Percentiles rank a stretch among this genome's conserved stretches.
Conservation (phyloP, 2,329 filamentous ascomycete genomes). For the Atkinsonella texensis region DNA sequence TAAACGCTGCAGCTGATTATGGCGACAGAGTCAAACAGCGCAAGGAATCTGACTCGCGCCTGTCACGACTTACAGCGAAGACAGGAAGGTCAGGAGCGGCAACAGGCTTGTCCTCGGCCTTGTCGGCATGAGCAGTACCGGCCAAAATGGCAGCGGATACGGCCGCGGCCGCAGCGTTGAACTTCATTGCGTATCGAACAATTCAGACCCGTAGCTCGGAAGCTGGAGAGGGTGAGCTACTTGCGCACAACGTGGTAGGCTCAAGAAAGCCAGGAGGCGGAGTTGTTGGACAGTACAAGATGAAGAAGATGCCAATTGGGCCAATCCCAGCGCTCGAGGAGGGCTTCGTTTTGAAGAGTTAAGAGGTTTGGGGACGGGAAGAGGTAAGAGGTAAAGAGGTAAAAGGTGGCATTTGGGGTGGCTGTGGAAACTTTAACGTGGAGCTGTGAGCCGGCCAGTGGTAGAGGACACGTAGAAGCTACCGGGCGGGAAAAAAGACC, state of each 20-base stretch:
- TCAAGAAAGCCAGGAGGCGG: constrained; percentile 6
- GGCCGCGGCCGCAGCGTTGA: constrained; percentile 66
- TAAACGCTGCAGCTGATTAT: background rate
- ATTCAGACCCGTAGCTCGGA: background rate
- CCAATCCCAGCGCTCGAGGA: constrained; percentile 18
- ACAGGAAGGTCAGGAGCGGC: constrained; percentile 59
- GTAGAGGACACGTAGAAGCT: constrained; percentile 12
- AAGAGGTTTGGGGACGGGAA: constrained; percentile 12
- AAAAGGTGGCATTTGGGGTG: constrained; percentile 11
- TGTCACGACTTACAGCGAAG: constrained; percentile 62
- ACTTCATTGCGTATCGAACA: constrained; percentile 54
- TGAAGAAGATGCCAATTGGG: constrained; percentile 7
- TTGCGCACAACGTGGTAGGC: constrained; percentile 14
- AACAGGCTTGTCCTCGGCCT: constrained; percentile 49
- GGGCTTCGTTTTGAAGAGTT: constrained; percentile 14
- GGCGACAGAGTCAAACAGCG: background rate
- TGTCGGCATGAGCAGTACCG: constrained; percentile 57
- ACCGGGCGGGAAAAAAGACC: background rate
- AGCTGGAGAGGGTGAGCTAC: constrained; percentile 33
- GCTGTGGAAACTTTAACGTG: constrained; percentile 5
- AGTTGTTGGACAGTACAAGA: constrained; percentile 1
- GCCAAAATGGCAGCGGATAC: constrained; percentile 63
- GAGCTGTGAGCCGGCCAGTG: constrained; percentile 4
- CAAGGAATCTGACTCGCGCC: no score
- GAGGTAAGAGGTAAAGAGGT: constrained; percentile 6